Conservation (phyloP, 2,329 filamentous ascomycete species). For the Remersonia thermophila region DNA sequence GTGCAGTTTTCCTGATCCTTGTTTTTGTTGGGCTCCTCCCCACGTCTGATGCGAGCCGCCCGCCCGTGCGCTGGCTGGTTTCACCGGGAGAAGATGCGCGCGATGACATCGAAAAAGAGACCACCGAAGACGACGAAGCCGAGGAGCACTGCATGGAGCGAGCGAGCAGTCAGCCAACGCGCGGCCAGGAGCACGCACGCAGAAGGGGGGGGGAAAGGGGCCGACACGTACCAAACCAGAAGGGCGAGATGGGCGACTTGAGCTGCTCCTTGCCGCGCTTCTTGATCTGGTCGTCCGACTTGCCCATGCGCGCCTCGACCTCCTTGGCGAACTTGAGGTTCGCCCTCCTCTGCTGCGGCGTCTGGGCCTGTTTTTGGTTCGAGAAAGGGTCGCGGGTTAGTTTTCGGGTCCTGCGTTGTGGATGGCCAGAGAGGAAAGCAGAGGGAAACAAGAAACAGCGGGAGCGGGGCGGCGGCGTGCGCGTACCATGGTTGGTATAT, state of each 20-base stretch:
- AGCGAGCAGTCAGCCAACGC: not conserved
- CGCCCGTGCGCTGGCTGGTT: too few species aligned
- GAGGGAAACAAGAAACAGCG: too few species aligned
- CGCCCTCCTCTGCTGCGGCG: conserved; percentile 67
- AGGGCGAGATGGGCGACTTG: conserved; percentile 51
- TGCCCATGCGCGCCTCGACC: conserved; percentile 63
- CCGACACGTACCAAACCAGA: conserved; percentile 44
- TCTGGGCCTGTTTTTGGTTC: conserved; percentile 52
- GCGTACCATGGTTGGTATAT: too few species aligned
- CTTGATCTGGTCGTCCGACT: conserved; percentile 53
- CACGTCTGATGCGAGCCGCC: too few species aligned
- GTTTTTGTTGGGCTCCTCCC: too few species aligned
- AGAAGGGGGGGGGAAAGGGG: not conserved
- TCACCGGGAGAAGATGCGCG: conserved; percentile 32
- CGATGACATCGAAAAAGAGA: conserved; percentile 44
- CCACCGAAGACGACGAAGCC: conserved; percentile 51
- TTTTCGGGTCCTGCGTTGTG: not conserved
- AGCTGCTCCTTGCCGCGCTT: conserved; percentile 41
- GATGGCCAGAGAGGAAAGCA: not conserved
- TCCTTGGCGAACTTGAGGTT: conserved; percentile 68
- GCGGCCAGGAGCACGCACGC: conserved; percentile 9
- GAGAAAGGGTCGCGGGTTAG: not conserved
- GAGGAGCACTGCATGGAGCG: conserved; percentile 38
- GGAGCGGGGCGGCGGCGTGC: too few species aligned
- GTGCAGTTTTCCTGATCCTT: too few species aligned